phyloP scores from a whole-genome alignment of 176 grass and related monocot species.

The Themeda triandra region DNA sequence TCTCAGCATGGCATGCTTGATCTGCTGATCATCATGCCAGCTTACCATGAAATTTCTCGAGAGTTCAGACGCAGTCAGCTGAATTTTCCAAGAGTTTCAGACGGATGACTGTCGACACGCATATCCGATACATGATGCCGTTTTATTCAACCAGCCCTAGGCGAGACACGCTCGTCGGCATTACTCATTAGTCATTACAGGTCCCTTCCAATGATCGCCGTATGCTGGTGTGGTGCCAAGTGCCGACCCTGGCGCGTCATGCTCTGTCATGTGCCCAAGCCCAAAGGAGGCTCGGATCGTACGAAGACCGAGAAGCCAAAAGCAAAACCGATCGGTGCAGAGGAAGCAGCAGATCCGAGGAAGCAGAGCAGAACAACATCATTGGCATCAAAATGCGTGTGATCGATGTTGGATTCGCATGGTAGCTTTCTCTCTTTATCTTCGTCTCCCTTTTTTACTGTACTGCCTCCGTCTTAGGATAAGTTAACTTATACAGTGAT shows the following conservation, averaged over 20 bases:
- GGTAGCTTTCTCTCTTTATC: constrained; percentile 22
- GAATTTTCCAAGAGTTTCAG: neutral
- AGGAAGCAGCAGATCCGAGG: constrained; percentile 48
- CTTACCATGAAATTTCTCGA: neutral
- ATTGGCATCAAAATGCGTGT: constrained; percentile 46
- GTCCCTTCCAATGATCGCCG: constrained; percentile 12
- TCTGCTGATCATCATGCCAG: neutral
- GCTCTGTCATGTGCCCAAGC: constrained; percentile 22
- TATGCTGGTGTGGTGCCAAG: neutral
- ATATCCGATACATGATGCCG: neutral
- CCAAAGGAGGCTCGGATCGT: neutral
- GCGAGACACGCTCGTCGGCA: neutral
- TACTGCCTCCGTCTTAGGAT: neutral
- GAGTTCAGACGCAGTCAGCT: neutral
- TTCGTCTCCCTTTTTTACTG: neutral
- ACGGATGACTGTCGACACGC: neutral
- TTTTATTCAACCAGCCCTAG: neutral
- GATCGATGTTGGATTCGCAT: constrained; percentile 13
- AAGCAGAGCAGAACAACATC: constrained; percentile 19
- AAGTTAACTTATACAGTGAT: neutral
- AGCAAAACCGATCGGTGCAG: constrained; percentile 18
- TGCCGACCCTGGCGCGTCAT: neutral
- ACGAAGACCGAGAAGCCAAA: constrained; percentile 21
- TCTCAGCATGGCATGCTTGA: neutral
- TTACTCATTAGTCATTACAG: constrained; percentile 19